Evolutionary conservation across 1,139 yeast genomes (phyloP), one percentile per base, ranked within the genome.

Genomic region (Nakaseomyces nivariensis): DNA sequence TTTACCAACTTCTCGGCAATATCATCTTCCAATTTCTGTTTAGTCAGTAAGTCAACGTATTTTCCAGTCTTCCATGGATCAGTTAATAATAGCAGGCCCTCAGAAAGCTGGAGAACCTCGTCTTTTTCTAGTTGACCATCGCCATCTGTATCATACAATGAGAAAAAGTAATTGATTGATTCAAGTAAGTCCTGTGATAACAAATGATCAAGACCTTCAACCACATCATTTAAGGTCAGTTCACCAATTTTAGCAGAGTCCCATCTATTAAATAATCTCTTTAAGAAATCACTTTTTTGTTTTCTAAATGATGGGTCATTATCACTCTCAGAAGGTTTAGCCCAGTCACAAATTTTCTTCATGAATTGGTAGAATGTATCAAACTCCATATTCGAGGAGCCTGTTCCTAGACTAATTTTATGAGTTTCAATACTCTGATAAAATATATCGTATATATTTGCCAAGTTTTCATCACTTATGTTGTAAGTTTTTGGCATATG

Each of bases 291-390:
- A 33, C 51, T 49, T 37, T 60, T 62, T 46, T 64, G 68, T 38
- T 56, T 52, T 24, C 54, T 48, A 51, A 58, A 64, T 41, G 74
- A 72, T 25, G 70, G 70, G 48, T 69, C 67, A 17, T 63, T 64
- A 37, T 67, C 68, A 44, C 64, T 66, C 6, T 66, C 68, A 37
- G 73, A 68, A 2, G 73, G 63, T 9, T 70, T 68, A 3, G 79
- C 78, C 94, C 96, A 92, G 60, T 85, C 92, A 52, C 89, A 84
- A 11, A 89, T 74, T 47, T 88, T 90, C 4, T 83, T 72, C 82
- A 92, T 75, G 63, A 92, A 89, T 47, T 77, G 72, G 49, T 74
- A 74, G 63, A 88, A 92, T 1, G 86, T 79, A 27, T 77, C 79
- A 59, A 78, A 82, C 56, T 82, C 83, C 92, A 92, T 86, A 47